phyloP scores from a whole-genome alignment of 768 basidiomycete genomes.

The Suillus luteus region DNA sequence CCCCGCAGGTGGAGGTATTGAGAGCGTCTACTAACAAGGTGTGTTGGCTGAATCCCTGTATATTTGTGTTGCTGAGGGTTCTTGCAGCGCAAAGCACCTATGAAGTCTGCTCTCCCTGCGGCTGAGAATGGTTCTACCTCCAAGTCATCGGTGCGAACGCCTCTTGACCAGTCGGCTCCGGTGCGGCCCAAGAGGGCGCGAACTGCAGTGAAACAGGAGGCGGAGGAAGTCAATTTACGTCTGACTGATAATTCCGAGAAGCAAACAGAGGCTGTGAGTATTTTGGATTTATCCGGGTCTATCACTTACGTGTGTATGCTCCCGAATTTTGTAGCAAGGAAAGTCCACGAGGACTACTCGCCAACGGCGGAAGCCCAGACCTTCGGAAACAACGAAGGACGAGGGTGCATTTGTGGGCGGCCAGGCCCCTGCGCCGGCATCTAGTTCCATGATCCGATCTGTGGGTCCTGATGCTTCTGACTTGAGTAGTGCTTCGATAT shows the following conservation, averaged over 20 bases:
- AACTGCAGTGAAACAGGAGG: slow-evolving; percentile 30
- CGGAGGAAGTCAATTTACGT: slow-evolving; percentile 19
- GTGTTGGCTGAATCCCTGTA: background rate
- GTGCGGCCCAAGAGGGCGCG: slow-evolving; percentile 35
- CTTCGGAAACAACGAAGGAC: slow-evolving; percentile 23
- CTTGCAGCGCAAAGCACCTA: slow-evolving; percentile 33
- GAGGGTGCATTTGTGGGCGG: slow-evolving; percentile 4
- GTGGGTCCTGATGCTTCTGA: slow-evolving; percentile 4
- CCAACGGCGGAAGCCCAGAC: slow-evolving; percentile 27
- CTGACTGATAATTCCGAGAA: slow-evolving; percentile 9
- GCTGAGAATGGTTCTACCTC: slow-evolving; percentile 19
- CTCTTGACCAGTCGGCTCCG: slow-evolving; percentile 25
- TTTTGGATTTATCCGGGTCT: background rate
- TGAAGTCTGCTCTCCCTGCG: slow-evolving; percentile 20
- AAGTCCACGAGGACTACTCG: slow-evolving; percentile 22
- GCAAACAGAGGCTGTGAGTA: slow-evolving; percentile 22
- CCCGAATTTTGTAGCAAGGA: slow-evolving; percentile 12
- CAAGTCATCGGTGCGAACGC: slow-evolving; percentile 17
- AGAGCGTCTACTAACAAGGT: slow-evolving; percentile 28
- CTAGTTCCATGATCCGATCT: slow-evolving; percentile 7
- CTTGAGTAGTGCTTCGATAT: background rate
- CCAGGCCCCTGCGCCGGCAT: slow-evolving; percentile 19
- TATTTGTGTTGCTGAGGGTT: slow-evolving; percentile 15
- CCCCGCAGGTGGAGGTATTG: slow-evolving; percentile 22
- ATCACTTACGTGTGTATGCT: background rate